Conservation (phyloP, 768 basidiomycete genomes). For the Neoboletus magnificus region DNA sequence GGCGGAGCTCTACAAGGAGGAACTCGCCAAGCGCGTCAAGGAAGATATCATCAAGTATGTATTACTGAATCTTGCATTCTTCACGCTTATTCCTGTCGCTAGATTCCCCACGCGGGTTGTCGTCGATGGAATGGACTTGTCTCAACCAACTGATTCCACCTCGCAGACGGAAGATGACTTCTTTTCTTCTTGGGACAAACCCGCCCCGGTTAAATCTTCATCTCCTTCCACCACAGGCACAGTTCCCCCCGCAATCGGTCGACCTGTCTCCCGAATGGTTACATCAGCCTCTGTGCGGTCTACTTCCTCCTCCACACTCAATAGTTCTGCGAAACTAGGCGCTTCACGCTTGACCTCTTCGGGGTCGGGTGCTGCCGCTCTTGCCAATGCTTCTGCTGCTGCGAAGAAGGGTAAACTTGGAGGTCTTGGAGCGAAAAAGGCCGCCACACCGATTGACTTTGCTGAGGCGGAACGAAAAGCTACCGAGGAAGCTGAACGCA, state of each 20-base stretch:
- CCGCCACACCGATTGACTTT: constrained; percentile 81
- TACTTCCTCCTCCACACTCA: constrained; percentile 31
- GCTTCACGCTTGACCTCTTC: constrained; percentile 43
- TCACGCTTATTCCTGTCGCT: constrained; percentile 1
- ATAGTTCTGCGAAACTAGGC: constrained; percentile 37
- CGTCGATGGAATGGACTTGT: constrained; percentile 74
- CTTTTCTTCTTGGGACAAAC: constrained; percentile 96
- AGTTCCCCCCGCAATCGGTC: constrained; percentile 59
- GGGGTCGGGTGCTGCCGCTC: constrained; percentile 29
- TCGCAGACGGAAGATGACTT: constrained; percentile 81
- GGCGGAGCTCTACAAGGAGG: constrained; percentile 90
- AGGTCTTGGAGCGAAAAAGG: constrained; percentile 82
- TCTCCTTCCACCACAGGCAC: constrained; percentile 49
- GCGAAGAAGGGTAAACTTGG: constrained; percentile 71
- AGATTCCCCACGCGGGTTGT: constrained; percentile 77
- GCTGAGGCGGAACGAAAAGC: constrained; percentile 92
- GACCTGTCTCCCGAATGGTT: constrained; percentile 55
- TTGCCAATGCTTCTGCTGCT: constrained; percentile 30
- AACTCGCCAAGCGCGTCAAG: constrained; percentile 72
- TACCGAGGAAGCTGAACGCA: constrained; percentile 85
- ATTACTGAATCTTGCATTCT: not conserved
- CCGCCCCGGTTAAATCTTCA: constrained; percentile 50
- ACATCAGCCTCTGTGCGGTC: constrained; percentile 63
- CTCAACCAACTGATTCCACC: constrained; percentile 37
- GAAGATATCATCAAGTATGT: constrained; percentile 71